Conservation (phyloP, 208 protist species). For the Kentomonas sorsogonicus region DNA sequence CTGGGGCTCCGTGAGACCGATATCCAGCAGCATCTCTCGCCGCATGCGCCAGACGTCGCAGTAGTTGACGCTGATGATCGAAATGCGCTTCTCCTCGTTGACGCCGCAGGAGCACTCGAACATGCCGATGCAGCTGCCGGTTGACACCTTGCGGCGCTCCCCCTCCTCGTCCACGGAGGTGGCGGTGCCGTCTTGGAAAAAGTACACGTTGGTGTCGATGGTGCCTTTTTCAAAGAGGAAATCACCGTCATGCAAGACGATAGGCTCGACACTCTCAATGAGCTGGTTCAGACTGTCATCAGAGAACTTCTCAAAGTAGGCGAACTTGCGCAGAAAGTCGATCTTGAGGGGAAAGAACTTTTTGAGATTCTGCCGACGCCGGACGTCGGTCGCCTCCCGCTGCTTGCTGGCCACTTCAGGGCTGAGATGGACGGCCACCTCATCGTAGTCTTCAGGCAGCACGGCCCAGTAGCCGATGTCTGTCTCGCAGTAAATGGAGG, state of each 20-base stretch:
- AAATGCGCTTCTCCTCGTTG: constrained; percentile 66
- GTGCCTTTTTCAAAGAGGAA: constrained; percentile 47
- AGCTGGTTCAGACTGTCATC: constrained; percentile 43
- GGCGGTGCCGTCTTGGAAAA: constrained; percentile 78
- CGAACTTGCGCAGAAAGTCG: constrained; percentile 69
- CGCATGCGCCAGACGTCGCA: constrained; percentile 82
- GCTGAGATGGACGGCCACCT: constrained; percentile 63
- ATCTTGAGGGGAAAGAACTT: constrained; percentile 74
- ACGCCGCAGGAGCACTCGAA: constrained; percentile 85
- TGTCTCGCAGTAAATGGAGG: constrained; percentile 82
- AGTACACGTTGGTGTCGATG: constrained; percentile 77
- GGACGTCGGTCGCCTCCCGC: constrained; percentile 78
- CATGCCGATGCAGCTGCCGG: constrained; percentile 77
- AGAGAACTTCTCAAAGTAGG: constrained; percentile 76
- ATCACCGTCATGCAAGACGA: constrained; percentile 82
- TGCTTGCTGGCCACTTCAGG: constrained; percentile 73
- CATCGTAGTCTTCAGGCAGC: constrained; percentile 75
- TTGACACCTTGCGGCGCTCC: constrained; percentile 23
- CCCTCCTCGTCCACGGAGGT: constrained; percentile 38
- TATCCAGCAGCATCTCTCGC: constrained; percentile 66
- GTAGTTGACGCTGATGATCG: constrained; percentile 80
- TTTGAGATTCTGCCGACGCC: constrained; percentile 74
- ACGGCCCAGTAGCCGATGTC: constrained; percentile 80
- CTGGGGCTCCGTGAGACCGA: constrained; percentile 81
- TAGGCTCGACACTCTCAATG: constrained; percentile 64